A percentile compares a stretch with the other conserved stretches of the same genome.
Conservation (phyloP, 169 alveolate species). For the Eimeria sp. region DNA sequence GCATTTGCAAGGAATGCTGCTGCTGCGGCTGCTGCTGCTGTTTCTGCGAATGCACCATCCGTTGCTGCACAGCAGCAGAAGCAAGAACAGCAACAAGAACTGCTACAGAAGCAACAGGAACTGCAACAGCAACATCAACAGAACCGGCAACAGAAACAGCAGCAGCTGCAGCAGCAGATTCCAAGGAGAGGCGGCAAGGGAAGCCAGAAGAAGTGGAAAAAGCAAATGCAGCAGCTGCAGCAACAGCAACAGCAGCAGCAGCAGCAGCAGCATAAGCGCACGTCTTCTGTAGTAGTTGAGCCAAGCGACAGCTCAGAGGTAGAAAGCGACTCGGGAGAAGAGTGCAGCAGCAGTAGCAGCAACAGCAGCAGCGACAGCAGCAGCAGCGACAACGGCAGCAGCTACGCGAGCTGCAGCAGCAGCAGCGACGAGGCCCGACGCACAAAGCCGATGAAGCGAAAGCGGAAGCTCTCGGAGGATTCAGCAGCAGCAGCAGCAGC, state of each 20-base stretch:
- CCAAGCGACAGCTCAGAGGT: slow-evolving; percentile 29
- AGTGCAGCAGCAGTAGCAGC: slow-evolving; percentile 12
- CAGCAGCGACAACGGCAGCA: not conserved
- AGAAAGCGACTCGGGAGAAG: not conserved
- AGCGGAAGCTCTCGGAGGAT: too few relatives aligned
- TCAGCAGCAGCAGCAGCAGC: not conserved
- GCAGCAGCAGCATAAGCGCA: slow-evolving; percentile 33
- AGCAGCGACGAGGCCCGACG: not conserved
- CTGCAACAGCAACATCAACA: not conserved
- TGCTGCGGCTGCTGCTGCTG: slow-evolving; percentile 16
- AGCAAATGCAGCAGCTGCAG: too few relatives aligned
- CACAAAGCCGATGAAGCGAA: not conserved
- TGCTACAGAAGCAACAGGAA: not conserved
- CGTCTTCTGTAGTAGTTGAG: not conserved
- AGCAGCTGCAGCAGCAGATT: too few relatives aligned
- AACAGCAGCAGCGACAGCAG: not conserved
- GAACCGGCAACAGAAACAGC: not conserved
- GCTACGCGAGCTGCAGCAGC: too few relatives aligned
- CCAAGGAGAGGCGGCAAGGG: too few relatives aligned
- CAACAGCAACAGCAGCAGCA: not conserved
- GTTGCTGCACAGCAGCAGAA: too few relatives aligned
- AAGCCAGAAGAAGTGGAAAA: too few relatives aligned
- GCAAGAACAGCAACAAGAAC: not conserved
- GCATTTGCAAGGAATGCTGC: not conserved
- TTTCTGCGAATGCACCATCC: not conserved